Base-by-base conservation (phyloP, 2,329 filamentous ascomycete species). In the Dichotomopilus funicola region DNA sequence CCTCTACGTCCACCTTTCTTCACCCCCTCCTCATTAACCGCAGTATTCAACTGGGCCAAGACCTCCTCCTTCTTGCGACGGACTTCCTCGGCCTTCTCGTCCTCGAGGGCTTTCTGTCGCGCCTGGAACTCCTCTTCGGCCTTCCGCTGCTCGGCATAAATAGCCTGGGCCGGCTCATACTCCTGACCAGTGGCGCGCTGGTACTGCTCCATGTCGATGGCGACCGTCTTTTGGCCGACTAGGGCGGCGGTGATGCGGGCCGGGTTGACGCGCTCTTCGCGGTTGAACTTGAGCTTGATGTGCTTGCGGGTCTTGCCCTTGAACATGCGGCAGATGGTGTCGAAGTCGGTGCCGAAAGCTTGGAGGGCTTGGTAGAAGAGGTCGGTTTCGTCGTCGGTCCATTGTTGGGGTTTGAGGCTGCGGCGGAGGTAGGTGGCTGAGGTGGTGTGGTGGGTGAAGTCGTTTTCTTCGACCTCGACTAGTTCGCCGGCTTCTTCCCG, bases 321-420 rank as follows among this genome's bases (percentile, higher is more conserved):
- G 65, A 95, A 91, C 78, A 91, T 83, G 63, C 82, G 81, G 57
- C 81, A 79, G 63, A 95, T 91, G 71, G 89, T 88, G 67, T 86
- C 80, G 66, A 94, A 95, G 67, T 92, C 88, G 1, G 88, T 92
- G 54, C 89, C 89, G 65, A 90, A 91, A 78, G 86, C 87, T 55
- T 77, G 73, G 1, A 95, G 76, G 1, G 83, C 85, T 34, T 85
- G 79, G 73, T 91, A 94, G 72, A 94, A 94, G 45, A 81, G 75
- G 54, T 88, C 85, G 3, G 87, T 92, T 57, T 85, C 81, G 10
- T 81, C 79, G n/a, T 81, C 77, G 49, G 78, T 82, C 89, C 89
- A 95, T 36, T 80, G 75, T 61, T 86, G 83, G 33, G 80, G 76
- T 55, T 83, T 81, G 66, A 83, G 72, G 66, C 88, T 85, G 65